Percentiles rank a stretch among this genome's conserved stretches.
phyloP scores from a whole-genome alignment of 306 rosid genomes.

The Quercus berberidifolia region DNA sequence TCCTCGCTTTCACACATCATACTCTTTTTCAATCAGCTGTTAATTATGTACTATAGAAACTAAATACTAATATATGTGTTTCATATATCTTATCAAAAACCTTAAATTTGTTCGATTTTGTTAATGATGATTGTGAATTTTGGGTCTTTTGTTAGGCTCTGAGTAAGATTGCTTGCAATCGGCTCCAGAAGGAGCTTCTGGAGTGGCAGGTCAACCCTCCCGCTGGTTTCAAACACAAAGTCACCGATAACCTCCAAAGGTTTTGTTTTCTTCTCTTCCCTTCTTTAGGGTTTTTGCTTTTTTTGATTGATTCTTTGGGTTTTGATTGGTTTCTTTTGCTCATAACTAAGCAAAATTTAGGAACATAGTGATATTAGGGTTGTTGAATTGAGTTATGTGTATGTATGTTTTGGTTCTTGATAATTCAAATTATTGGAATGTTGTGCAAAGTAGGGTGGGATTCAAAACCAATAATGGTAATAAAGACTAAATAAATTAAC shows the following conservation, averaged over 20 bases:
- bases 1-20: neutral
- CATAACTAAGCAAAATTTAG: neutral
- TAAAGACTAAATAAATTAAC: too few species aligned
- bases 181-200: constrained; percentile 93
- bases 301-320: neutral
- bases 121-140: neutral
- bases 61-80: neutral
- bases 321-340: neutral
- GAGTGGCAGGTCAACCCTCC: constrained; percentile 99
- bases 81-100: too few species aligned
- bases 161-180: constrained; percentile 98
- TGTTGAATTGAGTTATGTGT: neutral
- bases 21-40: neutral
- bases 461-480: neutral
- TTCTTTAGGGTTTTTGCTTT: constrained; percentile 3
- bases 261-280: constrained; percentile 3
- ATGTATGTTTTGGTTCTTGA: neutral
- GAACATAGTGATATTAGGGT: neutral
- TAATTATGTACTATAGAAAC: too few species aligned
- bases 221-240: constrained; percentile 88
- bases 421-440: neutral
- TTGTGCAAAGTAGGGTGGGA: neutral
- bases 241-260: constrained; percentile 97
- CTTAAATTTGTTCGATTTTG: neutral
- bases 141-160: constrained; percentile 51